phyloP scores from a whole-genome alignment of 2,329 filamentous ascomycete genomes.

The Neofusicoccum laricinum region DNA sequence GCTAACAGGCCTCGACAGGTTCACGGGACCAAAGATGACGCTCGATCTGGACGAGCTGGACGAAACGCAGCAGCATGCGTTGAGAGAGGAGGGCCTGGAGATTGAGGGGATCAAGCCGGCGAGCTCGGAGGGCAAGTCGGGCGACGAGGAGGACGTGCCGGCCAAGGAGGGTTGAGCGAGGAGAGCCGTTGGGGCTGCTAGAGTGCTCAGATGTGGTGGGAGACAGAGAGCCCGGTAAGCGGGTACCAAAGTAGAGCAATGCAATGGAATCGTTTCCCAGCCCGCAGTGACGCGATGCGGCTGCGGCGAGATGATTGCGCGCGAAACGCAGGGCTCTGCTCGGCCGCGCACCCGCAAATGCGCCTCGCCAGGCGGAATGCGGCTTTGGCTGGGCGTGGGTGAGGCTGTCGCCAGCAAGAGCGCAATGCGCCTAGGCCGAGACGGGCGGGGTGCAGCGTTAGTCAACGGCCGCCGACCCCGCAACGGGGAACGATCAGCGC shows the following conservation, averaged over 20 bases:
- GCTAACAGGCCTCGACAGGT: conserved; percentile 26
- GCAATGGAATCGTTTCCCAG: no score
- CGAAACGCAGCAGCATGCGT: conserved; percentile 25
- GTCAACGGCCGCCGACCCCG: background rate
- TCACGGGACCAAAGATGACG: conserved; percentile 58
- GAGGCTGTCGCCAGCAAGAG: no score
- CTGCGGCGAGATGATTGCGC: no score
- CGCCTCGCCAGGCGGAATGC: no score
- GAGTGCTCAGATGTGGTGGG: no score
- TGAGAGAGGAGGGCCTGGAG: conserved; percentile 22
- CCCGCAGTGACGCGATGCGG: no score
- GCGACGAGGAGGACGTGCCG: background rate
- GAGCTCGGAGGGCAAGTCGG: background rate
- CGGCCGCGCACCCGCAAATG: no score
- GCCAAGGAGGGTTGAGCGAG: background rate
- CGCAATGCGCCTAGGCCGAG: no score
- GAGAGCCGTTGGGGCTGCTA: background rate
- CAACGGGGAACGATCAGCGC: background rate
- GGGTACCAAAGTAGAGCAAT: no score
- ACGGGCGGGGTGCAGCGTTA: background rate
- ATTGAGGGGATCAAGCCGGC: conserved; percentile 18
- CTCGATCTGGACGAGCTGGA: conserved; percentile 36
- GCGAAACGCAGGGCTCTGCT: no score
- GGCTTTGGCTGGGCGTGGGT: no score
- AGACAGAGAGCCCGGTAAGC: no score